A percentile compares a stretch with the other conserved stretches of the same genome.
Conservation (phyloP, 106 monocot species). For the Allium fistulosum region DNA sequence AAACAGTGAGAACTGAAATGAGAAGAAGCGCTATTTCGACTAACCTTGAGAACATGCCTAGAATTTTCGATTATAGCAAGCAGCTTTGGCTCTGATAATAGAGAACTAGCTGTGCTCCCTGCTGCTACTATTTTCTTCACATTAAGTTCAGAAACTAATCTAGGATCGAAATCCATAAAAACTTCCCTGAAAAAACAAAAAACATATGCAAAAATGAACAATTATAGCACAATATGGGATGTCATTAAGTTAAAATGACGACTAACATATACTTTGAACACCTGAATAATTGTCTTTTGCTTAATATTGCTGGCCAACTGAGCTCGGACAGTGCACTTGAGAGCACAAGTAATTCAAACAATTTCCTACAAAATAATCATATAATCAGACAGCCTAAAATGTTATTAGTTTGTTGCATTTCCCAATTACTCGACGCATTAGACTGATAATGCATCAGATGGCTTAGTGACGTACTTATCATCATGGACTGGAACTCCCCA, state of each 20-base stretch:
- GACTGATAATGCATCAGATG: too few relatives aligned
- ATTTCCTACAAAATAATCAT: slow-evolving; percentile 20
- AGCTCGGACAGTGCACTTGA: slow-evolving; percentile 17
- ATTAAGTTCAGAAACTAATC: slow-evolving; percentile 36
- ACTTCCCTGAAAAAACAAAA: slow-evolving; percentile 28
- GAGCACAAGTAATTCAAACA: slow-evolving; percentile 32
- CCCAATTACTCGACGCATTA: too few relatives aligned
- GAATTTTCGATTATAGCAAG: slow-evolving; percentile 13
- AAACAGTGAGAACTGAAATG: not conserved
- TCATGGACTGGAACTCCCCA: slow-evolving; percentile 81
- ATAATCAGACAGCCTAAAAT: slow-evolving; percentile 9
- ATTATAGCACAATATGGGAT: not conserved
- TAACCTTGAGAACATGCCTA: slow-evolving; percentile 10
- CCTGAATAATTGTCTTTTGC: slow-evolving; percentile 25
- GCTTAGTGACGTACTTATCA: slow-evolving; percentile 32
- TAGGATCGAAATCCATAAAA: slow-evolving; percentile 46
- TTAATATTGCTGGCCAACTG: slow-evolving; percentile 11
- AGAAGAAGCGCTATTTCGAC: not conserved
- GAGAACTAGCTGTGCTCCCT: slow-evolving; percentile 14
- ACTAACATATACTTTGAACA: not conserved
- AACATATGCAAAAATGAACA: not conserved
- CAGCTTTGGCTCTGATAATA: slow-evolving; percentile 16
- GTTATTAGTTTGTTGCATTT: slow-evolving; percentile 3
- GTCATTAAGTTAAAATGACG: too few relatives aligned
- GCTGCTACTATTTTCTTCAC: slow-evolving; percentile 43